These are phyloP conservation scores for Dryas alaskensis DNA, from an alignment of 306 rosid genomes.

Conservation along the genomic window DNA sequence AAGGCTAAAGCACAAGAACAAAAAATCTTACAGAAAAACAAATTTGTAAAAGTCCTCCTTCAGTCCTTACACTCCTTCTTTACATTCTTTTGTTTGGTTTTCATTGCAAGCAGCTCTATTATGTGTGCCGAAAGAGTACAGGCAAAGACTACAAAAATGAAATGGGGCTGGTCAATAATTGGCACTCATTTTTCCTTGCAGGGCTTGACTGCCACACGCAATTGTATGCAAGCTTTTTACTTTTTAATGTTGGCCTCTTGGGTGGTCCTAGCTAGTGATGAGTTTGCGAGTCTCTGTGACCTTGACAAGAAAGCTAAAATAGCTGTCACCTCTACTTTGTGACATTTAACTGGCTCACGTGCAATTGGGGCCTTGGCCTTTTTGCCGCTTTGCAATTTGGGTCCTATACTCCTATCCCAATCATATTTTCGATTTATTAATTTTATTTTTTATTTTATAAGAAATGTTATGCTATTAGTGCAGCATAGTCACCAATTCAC, in stretches of 20 bases:
- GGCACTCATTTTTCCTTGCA: conserved; percentile 16
- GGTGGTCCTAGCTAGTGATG: conserved; percentile 43
- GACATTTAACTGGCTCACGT: conserved; percentile 31
- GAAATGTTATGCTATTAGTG: too few species aligned
- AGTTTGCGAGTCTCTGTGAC: conserved; percentile 20
- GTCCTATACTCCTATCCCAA: conserved; percentile 1
- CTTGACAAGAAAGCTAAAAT: conserved; percentile 33
- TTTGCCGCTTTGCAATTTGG: conserved; percentile 7
- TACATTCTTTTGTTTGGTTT: neutral
- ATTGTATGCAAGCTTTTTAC: neutral
- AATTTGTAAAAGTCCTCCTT: neutral
- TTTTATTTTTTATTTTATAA: neutral
- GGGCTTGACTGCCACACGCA: conserved; percentile 14
- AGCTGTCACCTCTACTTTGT: conserved; percentile 25
- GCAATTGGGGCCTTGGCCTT: conserved; percentile 26
- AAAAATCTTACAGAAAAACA: neutral
- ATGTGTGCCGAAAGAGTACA: neutral
- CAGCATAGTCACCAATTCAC: too few species aligned
- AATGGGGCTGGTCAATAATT: neutral
- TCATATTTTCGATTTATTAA: neutral
- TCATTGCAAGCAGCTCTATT: neutral
- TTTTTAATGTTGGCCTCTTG: neutral
- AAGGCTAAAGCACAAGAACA: neutral
- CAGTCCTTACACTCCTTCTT: neutral
- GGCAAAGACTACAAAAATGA: neutral